These are phyloP conservation scores for Exophiala aquamarina DNA, from an alignment of 2,329 filamentous ascomycete species.

Conservation along the genomic window DNA sequence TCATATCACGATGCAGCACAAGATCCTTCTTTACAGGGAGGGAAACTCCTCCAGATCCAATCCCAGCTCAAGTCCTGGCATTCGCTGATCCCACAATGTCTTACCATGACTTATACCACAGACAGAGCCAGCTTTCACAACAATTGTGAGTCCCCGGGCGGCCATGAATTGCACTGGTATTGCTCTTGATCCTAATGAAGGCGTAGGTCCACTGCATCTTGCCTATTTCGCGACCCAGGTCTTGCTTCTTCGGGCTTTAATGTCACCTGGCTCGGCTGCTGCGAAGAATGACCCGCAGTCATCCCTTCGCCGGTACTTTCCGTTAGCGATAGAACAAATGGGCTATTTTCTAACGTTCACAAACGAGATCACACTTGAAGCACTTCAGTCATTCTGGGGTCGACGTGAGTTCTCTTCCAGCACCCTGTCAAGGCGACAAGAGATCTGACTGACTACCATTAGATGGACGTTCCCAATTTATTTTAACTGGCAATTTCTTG, in stretches of 20 bases:
- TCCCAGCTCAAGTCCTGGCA: slow-evolving; percentile 23
- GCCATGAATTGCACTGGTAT: not conserved
- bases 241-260: slow-evolving; percentile 46
- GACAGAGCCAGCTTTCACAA: slow-evolving; percentile 15
- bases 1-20: slow-evolving; percentile 9
- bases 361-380: slow-evolving; percentile 30
- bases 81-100: slow-evolving; percentile 24
- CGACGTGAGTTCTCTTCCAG: slow-evolving; percentile 37
- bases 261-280: slow-evolving; percentile 46
- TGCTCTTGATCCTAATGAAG: slow-evolving; percentile 1
- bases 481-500: slow-evolving; percentile 50
- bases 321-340: slow-evolving; percentile 23
- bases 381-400: slow-evolving; percentile 47
- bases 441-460: slow-evolving; percentile 9
- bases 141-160: slow-evolving; percentile 23
- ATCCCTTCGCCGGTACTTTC: slow-evolving; percentile 26
- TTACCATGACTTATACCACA: slow-evolving; percentile 21
- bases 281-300: slow-evolving; percentile 43
- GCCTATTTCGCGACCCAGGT: slow-evolving; percentile 45
- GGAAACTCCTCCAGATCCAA: slow-evolving; percentile 18
- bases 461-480: slow-evolving; percentile 46
- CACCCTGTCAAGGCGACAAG: not conserved
- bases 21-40: slow-evolving; percentile 11
- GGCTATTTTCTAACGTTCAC: slow-evolving; percentile 39
- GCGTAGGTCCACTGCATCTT: slow-evolving; percentile 40